phyloP scores from a whole-genome alignment of 371 early-diverging fungal genomes.

The Mucor racemosus region DNA sequence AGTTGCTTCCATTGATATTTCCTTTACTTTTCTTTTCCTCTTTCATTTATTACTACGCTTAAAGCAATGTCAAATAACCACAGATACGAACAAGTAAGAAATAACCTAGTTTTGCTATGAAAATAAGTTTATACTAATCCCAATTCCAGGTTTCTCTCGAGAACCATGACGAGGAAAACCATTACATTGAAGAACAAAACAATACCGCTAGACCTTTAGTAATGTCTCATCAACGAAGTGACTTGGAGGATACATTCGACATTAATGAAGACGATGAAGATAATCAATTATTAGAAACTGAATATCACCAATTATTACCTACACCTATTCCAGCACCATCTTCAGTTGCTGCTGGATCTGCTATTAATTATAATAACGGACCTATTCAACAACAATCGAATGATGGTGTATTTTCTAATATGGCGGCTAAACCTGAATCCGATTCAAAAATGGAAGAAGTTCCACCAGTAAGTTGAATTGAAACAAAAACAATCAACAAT shows the following conservation, averaged over 20 bases:
- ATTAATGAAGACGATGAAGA: conserved; percentile 23
- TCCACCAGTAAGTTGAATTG: conserved; percentile 42
- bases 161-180: conserved; percentile 1
- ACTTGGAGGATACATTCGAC: conserved; percentile 33
- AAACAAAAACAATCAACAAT: background rate
- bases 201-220: background rate
- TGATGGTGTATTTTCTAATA: conserved; percentile 71
- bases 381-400: conserved; percentile 27
- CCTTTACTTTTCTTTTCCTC: background rate
- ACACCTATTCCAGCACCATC: background rate
- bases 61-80: background rate
- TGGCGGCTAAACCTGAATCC: conserved; percentile 62
- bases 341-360: background rate
- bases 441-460: conserved; percentile 47
- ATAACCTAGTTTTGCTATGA: background rate
- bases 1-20: background rate
- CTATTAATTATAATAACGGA: background rate
- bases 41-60: background rate
- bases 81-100: background rate
- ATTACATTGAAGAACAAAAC: background rate
- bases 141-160: background rate
- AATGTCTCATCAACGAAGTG: conserved; percentile 16
- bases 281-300: background rate
- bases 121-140: background rate
- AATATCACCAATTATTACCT: background rate